Percentiles rank a stretch among this genome's conserved stretches.
Conservation (phyloP, 2,329 filamentous ascomycete species). For the Scytalidium sp. region DNA sequence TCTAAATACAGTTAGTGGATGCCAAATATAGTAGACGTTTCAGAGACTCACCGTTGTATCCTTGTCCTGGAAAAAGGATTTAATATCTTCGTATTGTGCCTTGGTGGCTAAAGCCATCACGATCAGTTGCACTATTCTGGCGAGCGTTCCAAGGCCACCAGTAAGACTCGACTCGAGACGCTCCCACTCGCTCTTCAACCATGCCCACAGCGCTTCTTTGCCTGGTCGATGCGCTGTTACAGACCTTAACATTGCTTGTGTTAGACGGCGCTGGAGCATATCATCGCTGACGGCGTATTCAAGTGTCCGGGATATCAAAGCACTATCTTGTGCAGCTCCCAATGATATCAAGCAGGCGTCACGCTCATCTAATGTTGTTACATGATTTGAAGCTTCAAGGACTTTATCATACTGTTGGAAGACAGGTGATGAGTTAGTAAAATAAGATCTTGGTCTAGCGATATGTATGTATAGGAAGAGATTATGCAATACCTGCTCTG, state of each 20-base stretch:
- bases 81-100: constrained; percentile 9
- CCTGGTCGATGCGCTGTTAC: constrained; percentile 4
- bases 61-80: constrained; percentile 7
- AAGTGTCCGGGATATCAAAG: constrained; percentile 6
- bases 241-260: not conserved
- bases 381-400: not conserved
- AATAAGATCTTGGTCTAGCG: not conserved
- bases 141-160: not conserved
- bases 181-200: constrained; percentile 3
- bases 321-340: not conserved
- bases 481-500: constrained; percentile 5
- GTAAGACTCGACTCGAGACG: not conserved
- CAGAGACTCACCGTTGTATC: constrained; percentile 8
- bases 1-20: too few species aligned
- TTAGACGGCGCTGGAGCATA: constrained; percentile 3
- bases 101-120: not conserved
- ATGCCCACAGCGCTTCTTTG: constrained; percentile 8
- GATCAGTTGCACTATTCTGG: constrained; percentile 1
- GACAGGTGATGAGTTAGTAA: not conserved
- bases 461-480: too few species aligned
- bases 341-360: constrained; percentile 6
- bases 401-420: constrained; percentile 5
- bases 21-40: too few species aligned
- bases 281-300: constrained; percentile 2
- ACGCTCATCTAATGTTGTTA: constrained; percentile 2